Conservation (phyloP, 805 yeast species). For the Kuraishia piskuri region DNA sequence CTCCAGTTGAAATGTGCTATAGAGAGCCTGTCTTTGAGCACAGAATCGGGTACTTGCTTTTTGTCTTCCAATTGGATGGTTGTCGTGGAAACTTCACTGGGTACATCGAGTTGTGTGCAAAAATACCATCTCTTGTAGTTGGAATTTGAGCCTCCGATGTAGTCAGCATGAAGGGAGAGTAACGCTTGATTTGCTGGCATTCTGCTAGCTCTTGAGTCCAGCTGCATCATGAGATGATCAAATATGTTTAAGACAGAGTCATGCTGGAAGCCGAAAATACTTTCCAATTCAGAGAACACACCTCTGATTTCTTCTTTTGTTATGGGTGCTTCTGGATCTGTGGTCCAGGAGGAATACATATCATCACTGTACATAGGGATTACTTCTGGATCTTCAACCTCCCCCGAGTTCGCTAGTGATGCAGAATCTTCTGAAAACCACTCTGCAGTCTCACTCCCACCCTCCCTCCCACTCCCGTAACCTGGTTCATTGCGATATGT, state of each 20-base stretch:
- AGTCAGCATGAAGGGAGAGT: conserved; percentile 74
- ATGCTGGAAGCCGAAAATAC: conserved; percentile 75
- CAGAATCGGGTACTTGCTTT: conserved; percentile 12
- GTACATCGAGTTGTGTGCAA: conserved; percentile 62
- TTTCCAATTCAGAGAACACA: conserved; percentile 50
- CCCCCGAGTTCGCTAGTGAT: not conserved
- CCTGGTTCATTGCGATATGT: not conserved
- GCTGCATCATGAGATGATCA: conserved; percentile 69
- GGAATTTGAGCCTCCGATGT: conserved; percentile 84
- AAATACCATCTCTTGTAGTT: conserved; percentile 91
- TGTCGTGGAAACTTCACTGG: not conserved
- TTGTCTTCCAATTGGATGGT: not conserved
- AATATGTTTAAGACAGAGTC: conserved; percentile 73
- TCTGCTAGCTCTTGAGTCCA: conserved; percentile 84
- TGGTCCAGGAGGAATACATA: conserved; percentile 51
- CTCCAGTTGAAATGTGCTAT: conserved; percentile 85
- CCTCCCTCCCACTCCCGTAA: not conserved
- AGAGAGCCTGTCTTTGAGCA: conserved; percentile 31
- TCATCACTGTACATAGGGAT: conserved; percentile 11
- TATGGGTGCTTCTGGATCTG: conserved; percentile 64
- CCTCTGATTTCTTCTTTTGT: conserved; percentile 52
- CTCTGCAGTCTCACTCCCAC: not conserved
- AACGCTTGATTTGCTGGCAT: conserved; percentile 66
- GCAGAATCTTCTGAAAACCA: not conserved
- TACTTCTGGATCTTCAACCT: not conserved